Conservation (phyloP, 2,329 filamentous ascomycete genomes). For the Chrysoporthe cubensis region DNA sequence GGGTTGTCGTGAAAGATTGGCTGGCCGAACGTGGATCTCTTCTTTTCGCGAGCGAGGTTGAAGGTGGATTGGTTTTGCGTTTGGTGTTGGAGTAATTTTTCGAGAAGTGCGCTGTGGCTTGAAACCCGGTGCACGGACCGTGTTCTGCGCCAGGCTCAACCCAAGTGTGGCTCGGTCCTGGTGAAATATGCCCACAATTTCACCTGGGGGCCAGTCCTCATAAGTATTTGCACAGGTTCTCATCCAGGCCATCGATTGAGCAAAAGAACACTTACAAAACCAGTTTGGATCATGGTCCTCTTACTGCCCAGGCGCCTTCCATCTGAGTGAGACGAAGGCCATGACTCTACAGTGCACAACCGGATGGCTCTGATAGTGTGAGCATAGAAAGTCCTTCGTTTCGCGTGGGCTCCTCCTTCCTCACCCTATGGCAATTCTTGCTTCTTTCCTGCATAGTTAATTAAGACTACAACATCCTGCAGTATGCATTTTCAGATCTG, state of each 20-base stretch:
- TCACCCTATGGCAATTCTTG: neutral
- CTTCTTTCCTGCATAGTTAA: neutral
- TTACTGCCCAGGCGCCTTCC: no score
- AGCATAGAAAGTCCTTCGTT: neutral
- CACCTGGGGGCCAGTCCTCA: neutral
- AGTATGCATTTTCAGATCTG: neutral
- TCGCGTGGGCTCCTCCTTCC: neutral
- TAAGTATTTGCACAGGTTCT: constrained; percentile 2
- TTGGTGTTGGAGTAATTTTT: constrained; percentile 17
- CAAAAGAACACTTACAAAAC: neutral
- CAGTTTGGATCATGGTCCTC: neutral
- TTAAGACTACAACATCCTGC: neutral
- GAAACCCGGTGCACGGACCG: neutral
- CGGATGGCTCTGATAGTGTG: neutral
- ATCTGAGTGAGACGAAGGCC: no score
- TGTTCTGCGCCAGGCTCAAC: neutral
- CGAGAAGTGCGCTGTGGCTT: constrained; percentile 17
- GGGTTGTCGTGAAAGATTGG: constrained; percentile 28
- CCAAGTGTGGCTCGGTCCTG: neutral
- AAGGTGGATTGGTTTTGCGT: constrained; percentile 17
- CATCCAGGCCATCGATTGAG: no score
- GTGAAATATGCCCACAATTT: neutral
- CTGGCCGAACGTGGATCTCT: constrained; percentile 29
- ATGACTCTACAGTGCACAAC: neutral
- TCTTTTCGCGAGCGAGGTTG: constrained; percentile 18